Evolutionary conservation across 176 grass and related monocot species (phyloP).

Genomic region (Paspalum notatum): DNA sequence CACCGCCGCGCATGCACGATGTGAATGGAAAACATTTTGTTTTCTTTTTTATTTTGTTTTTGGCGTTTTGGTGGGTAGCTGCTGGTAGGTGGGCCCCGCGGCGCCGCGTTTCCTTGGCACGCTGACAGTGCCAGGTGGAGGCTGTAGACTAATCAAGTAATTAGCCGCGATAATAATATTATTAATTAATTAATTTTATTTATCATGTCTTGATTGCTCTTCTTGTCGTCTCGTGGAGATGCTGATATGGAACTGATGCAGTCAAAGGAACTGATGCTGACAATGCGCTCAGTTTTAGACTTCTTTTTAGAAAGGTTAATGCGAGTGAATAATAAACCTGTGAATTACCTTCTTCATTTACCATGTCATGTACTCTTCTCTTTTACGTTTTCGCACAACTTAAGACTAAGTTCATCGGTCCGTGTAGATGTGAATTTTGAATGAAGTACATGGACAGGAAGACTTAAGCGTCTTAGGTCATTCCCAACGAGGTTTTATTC

Average conservation of each 20-base stretch:
- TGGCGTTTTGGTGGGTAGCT: not conserved
- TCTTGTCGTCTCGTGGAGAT: not conserved
- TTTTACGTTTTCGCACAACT: no score
- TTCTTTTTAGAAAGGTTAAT: no score
- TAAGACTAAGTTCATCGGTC: no score
- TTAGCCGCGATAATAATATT: slow-evolving; percentile 28
- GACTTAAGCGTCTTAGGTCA: no score
- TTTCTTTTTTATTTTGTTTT: not conserved
- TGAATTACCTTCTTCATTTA: no score
- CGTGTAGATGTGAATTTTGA: no score
- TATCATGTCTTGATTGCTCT: not conserved
- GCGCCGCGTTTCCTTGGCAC: slow-evolving; percentile 40
- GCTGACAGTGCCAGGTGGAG: slow-evolving; percentile 41
- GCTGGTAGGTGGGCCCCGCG: slow-evolving; percentile 38
- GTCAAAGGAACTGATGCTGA: not conserved
- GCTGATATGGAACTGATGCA: not conserved
- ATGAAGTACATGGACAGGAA: no score
- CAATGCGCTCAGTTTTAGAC: no score
- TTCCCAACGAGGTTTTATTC: no score
- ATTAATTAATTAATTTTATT: not conserved
- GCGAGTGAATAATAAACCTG: no score
- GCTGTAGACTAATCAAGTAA: slow-evolving; percentile 45
- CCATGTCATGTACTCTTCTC: no score
- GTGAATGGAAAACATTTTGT: slow-evolving; percentile 27
- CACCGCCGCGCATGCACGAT: slow-evolving; percentile 1